Percentiles rank a stretch among this genome's conserved stretches.
Evolutionary conservation across 768 basidiomycete genomes (phyloP).

Genomic region (Rhizopogon sp.): DNA sequence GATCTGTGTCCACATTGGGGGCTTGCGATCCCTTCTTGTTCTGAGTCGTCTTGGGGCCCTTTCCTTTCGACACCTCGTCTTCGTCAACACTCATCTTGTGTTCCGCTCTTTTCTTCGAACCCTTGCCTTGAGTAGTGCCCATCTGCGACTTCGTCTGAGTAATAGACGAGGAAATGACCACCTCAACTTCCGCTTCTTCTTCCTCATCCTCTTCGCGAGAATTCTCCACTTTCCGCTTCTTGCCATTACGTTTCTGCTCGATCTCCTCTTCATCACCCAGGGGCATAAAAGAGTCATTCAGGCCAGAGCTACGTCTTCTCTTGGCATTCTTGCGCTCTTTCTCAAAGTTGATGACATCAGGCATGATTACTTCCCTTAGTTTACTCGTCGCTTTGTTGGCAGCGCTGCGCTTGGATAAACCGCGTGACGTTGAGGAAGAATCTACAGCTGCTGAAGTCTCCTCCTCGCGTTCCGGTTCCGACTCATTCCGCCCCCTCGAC

Average conservation of each 20-base stretch:
- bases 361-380: slow-evolving; percentile 59
- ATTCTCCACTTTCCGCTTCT: slow-evolving; percentile 17
- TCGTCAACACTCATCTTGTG: slow-evolving; percentile 7
- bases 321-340: slow-evolving; percentile 50
- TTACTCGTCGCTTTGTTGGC: slow-evolving; percentile 45
- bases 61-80: background rate
- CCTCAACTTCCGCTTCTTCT: slow-evolving; percentile 20
- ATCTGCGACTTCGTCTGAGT: slow-evolving; percentile 7
- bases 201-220: slow-evolving; percentile 16
- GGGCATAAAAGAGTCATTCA: slow-evolving; percentile 21
- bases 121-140: slow-evolving; percentile 6
- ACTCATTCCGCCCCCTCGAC: background rate
- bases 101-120: background rate
- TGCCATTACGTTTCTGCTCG: slow-evolving; percentile 12
- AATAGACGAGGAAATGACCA: slow-evolving; percentile 7
- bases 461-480: background rate
- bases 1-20: background rate
- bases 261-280: slow-evolving; percentile 1
- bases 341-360: slow-evolving; percentile 67
- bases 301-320: slow-evolving; percentile 25
- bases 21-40: slow-evolving; percentile 9
- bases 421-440: slow-evolving; percentile 9
- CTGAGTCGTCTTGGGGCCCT: background rate
- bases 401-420: slow-evolving; percentile 42
- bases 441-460: slow-evolving; percentile 10